Base-by-base conservation (phyloP, 768 basidiomycete species). In the Strobilomyces confusus region DNA sequence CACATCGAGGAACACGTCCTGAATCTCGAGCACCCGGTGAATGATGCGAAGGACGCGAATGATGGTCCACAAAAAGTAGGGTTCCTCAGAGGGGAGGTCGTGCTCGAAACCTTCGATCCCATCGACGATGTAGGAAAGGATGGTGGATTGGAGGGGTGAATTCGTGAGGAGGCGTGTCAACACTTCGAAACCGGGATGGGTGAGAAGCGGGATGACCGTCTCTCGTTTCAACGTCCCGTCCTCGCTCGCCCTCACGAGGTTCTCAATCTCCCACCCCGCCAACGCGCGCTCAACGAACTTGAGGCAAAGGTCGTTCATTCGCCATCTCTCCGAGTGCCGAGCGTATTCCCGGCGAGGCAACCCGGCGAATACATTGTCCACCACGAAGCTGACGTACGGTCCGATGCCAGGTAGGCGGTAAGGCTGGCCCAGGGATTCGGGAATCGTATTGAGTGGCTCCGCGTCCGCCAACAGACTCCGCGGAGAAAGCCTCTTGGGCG, bases 151-250 rank as follows among this genome's bases (percentile, higher is more conserved):
- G 4, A 98, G 75, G 0, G 81, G 75, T 0, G 87, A 82, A 44
- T 80, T 80, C 15, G 86, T 86, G 45, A 98, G 73, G 14, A 98
- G 62, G 5, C 91, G 83, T 41, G 86, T 81, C 71, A 94, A 81
- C 51, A 97, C 73, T 51, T 93, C 89, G 65, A 89, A 92, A 0
- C 94, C 95, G 3, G 95, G 93, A 63, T 97, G 92, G 2, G 80
- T 64, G 11, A 87, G 75, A 29, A 83, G 75, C 19, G 80, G 78
- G 20, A 80, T 60, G 15, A 92, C 68, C 0, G 69, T 63, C 26
- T 88, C 86, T 33, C 71, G 69, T 52, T 76, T 84, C 23, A 77
- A 65, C 17, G 75, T 63, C 6, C 72, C 68, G n/a, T 81, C 81
- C 51, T 88, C 84, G 2, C 74, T 72, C 42, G 75, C 71, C 9